Percentiles rank a stretch among this genome's conserved stretches.
These are phyloP conservation scores for Cladosporium oxysporum DNA, from an alignment of 2,329 filamentous ascomycete genomes.

Conservation along the genomic window DNA sequence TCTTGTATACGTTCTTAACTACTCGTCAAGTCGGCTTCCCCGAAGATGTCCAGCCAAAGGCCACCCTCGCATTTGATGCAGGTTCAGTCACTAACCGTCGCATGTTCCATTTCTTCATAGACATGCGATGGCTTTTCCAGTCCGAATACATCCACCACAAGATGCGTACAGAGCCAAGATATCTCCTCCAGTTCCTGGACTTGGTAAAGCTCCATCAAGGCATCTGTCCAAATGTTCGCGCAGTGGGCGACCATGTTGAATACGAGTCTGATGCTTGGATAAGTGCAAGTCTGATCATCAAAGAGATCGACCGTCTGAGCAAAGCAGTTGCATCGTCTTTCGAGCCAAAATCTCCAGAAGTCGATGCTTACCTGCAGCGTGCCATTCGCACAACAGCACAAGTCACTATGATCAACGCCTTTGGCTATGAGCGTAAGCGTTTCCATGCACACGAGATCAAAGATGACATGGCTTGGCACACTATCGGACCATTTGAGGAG, in stretches of 20 bases:
- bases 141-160: slow-evolving; percentile 86
- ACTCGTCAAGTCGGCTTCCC: slow-evolving; percentile 94
- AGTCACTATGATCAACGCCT: slow-evolving; percentile 82
- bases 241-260: slow-evolving; percentile 92
- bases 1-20: slow-evolving; percentile 95
- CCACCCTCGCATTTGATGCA: slow-evolving; percentile 87
- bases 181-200: slow-evolving; percentile 92
- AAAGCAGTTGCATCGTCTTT: slow-evolving; percentile 88
- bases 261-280: slow-evolving; percentile 99
- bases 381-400: slow-evolving; percentile 77
- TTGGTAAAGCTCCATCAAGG: slow-evolving; percentile 95
- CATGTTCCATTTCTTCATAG: slow-evolving; percentile 97
- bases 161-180: slow-evolving; percentile 79
- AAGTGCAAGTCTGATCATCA: slow-evolving; percentile 87
- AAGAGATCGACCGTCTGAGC: slow-evolving; percentile 92
- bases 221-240: slow-evolving; percentile 90
- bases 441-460: slow-evolving; percentile 89
- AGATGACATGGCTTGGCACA: slow-evolving; percentile 79
- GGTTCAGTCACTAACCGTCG: slow-evolving; percentile 92
- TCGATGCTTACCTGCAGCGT: slow-evolving; percentile 59
- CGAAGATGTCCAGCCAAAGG: slow-evolving; percentile 80
- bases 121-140: slow-evolving; percentile 86
- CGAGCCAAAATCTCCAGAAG: slow-evolving; percentile 58
- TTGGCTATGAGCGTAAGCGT: slow-evolving; percentile 82
- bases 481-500: slow-evolving; percentile 76